Percentiles rank a stretch among this genome's conserved stretches.
Evolutionary conservation across 1,139 yeast species (phyloP).

Genomic region (Yamadazyma membranifaciens): DNA sequence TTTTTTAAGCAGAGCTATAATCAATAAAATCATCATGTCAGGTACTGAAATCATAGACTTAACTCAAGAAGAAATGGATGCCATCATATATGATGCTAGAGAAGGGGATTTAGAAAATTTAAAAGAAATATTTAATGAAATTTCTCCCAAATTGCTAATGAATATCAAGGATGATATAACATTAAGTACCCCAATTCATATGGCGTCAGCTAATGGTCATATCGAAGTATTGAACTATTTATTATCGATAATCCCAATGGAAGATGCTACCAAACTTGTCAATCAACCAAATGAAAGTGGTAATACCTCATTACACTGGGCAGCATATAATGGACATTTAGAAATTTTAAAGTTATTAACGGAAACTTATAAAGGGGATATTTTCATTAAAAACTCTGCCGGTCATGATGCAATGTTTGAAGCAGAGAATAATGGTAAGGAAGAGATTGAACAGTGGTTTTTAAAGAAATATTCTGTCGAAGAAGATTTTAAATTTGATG

Average conservation of each 20-base stretch:
- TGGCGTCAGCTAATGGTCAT: conserved; percentile 96
- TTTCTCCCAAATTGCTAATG: conserved; percentile 50
- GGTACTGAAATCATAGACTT: conserved; percentile 18
- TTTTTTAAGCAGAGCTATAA: background rate
- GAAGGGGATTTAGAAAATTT: conserved; percentile 80
- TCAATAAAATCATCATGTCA: too few relatives aligned
- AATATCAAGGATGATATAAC: conserved; percentile 62
- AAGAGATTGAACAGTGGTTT: conserved; percentile 69
- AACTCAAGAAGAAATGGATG: conserved; percentile 77
- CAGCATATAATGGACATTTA: conserved; percentile 82
- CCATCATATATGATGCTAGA: conserved; percentile 79
- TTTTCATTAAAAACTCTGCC: conserved; percentile 68
- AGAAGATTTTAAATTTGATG: conserved; percentile 47
- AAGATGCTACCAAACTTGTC: conserved; percentile 48
- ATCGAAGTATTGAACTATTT: conserved; percentile 63
- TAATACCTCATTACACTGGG: conserved; percentile 96
- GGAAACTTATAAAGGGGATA: conserved; percentile 76
- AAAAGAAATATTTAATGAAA: conserved; percentile 62
- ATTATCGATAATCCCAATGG: conserved; percentile 45
- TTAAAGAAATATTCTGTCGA: conserved; percentile 72
- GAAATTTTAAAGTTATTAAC: conserved; percentile 68
- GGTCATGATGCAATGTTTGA: conserved; percentile 86
- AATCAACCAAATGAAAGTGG: conserved; percentile 72
- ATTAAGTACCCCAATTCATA: conserved; percentile 77
- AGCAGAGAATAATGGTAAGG: conserved; percentile 73